Evolutionary conservation across 495 filamentous ascomycete species (phyloP), one percentile per base, ranked within the genome.

Genomic region (Lepraria neglecta): DNA sequence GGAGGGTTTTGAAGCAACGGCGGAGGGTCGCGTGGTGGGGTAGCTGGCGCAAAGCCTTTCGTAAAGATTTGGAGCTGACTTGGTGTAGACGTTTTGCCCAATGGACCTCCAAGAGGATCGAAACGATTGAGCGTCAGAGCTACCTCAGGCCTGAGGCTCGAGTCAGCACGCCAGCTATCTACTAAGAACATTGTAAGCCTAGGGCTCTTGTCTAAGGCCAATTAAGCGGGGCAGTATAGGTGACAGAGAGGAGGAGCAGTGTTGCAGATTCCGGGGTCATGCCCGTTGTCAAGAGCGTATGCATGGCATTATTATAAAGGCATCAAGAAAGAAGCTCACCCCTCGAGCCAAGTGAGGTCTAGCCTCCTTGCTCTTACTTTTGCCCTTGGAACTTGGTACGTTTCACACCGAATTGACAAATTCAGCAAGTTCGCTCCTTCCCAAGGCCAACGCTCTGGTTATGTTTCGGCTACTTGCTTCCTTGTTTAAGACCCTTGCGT

Each of bases 171-270:
- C 52, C 31, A 57, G 14, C 33, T 42, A 33, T 21, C 57, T 64
- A 51, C 47, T 52, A 28, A 40, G 21, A 52, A 47, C 62, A 64
- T 64, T 47, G 54, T 67, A 50, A 67, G 65, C 35, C 30, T 47
- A 21, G 35, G 27, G 45, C 30, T 47, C n/a, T 47, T 6, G 4
- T 24, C 4, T 38, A 45, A 11, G 43, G 27, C 27, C 12, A 30
- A 55, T 17, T 55, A 12, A 27, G 30, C 33, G 35, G 35, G n/a
- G 50, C n/a, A 31, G 46, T 4, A 56, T 46, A 46, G 21, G 17
- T 50, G 33, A 50, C 15, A 53, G 46, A 57, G 38, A 43, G 47
- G 24, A 46, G 40, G 30, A 15, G 19, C 21, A 42, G 44, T 19
- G 35, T 28, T 35, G 55, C 35, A 44, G 27, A 63, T 47, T 17